These are phyloP conservation scores for Pythium coloratum DNA, from an alignment of 352 stramenopile genomes.

Conservation along the genomic window DNA sequence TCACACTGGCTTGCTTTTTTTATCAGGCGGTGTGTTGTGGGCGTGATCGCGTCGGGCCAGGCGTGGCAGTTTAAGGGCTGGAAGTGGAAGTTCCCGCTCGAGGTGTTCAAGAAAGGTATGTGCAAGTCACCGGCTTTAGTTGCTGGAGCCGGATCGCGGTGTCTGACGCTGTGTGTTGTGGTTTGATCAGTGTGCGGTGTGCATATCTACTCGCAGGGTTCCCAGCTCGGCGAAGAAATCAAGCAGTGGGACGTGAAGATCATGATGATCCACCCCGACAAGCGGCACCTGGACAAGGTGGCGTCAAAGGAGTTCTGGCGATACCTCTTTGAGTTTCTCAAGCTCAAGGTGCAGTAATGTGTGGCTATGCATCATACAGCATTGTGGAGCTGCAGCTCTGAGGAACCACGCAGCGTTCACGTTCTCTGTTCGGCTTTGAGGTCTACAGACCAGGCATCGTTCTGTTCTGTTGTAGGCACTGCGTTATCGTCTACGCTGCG, in stretches of 20 bases:
- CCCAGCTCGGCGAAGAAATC: conserved; percentile 76
- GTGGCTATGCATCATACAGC: not conserved
- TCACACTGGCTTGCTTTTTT: not conserved
- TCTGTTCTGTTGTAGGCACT: not conserved
- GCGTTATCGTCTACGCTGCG: not conserved
- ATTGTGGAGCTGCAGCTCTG: not conserved
- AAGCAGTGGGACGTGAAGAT: conserved; percentile 91
- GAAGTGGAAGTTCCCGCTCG: conserved; percentile 91
- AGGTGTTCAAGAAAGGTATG: conserved; percentile 90
- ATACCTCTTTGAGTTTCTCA: conserved; percentile 87
- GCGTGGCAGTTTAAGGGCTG: conserved; percentile 94
- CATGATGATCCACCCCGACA: conserved; percentile 91
- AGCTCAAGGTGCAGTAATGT: conserved; percentile 74
- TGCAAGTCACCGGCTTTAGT: not conserved
- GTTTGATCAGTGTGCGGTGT: conserved; percentile 65
- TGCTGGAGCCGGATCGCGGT: not conserved
- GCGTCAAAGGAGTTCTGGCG: conserved; percentile 90
- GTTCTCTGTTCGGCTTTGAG: not conserved
- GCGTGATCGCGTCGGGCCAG: conserved; percentile 87
- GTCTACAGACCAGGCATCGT: not conserved
- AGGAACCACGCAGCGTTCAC: not conserved
- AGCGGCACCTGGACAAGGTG: conserved; percentile 90
- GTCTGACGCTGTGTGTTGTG: not conserved
- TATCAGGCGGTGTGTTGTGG: conserved; percentile 82
- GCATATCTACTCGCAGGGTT: conserved; percentile 84